phyloP scores from a whole-genome alignment of 1,284 basidiomycete genomes.

The Trichosporon sp. region DNA sequence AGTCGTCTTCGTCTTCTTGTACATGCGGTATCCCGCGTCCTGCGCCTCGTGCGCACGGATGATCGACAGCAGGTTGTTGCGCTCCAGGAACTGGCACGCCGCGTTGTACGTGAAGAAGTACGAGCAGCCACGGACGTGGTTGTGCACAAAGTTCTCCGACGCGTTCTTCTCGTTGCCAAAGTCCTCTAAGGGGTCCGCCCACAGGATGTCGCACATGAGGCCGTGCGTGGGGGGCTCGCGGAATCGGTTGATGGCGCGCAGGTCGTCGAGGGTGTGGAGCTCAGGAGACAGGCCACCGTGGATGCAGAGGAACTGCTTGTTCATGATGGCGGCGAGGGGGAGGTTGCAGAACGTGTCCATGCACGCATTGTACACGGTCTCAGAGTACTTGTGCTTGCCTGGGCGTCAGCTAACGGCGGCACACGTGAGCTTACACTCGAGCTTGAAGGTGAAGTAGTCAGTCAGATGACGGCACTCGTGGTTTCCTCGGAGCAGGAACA shows the following conservation, averaged over 20 bases:
- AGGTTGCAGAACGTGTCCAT: constrained; percentile 91
- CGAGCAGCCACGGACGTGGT: constrained; percentile 90
- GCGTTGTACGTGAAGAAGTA: constrained; percentile 97
- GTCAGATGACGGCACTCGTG: constrained; percentile 96
- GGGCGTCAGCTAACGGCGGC: constrained; percentile 14
- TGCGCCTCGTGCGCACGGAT: constrained; percentile 94
- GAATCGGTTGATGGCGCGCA: constrained; percentile 82
- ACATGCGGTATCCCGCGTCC: constrained; percentile 95
- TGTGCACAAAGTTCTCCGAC: constrained; percentile 77
- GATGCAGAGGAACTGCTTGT: constrained; percentile 95
- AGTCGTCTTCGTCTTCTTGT: constrained; percentile 90
- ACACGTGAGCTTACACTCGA: constrained; percentile 64
- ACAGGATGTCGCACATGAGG: constrained; percentile 91
- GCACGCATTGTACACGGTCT: constrained; percentile 81
- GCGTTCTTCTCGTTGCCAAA: constrained; percentile 85
- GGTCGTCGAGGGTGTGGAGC: constrained; percentile 82
- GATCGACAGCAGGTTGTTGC: constrained; percentile 89
- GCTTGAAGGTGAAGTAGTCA: constrained; percentile 96
- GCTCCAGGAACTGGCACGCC: constrained; percentile 87
- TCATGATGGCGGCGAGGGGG: constrained; percentile 90
- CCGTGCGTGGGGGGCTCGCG: constrained; percentile 90
- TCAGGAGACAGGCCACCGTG: constrained; percentile 90
- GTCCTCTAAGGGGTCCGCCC: constrained; percentile 91
- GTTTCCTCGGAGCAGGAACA: constrained; percentile 89
- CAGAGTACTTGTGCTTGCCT: constrained; percentile 93